These are phyloP conservation scores for Hygrophorus russula DNA, from an alignment of 768 basidiomycete species.

Conservation along the genomic window DNA sequence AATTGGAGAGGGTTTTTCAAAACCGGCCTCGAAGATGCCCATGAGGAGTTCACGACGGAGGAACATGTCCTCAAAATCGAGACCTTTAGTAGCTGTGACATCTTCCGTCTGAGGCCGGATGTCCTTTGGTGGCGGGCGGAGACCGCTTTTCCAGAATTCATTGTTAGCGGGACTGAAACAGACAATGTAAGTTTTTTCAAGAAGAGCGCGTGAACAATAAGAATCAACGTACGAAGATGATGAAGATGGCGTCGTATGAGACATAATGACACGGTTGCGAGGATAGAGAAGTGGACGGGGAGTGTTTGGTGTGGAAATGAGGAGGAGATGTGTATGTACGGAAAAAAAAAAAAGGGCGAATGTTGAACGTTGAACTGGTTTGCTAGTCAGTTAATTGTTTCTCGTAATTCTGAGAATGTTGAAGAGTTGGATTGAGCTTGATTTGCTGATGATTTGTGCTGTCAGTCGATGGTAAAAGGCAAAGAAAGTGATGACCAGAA, in stretches of 20 bases:
- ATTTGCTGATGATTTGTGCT: no score
- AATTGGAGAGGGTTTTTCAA: conserved; percentile 93
- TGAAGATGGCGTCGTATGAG: conserved; percentile 19
- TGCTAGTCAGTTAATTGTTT: no score
- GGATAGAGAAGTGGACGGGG: no score
- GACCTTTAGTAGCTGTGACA: conserved; percentile 86
- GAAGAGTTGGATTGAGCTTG: no score
- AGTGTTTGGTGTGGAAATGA: no score
- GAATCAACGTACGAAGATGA: conserved; percentile 19
- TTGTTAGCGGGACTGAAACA: conserved; percentile 23
- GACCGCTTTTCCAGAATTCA: conserved; percentile 60
- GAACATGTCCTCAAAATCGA: conserved; percentile 92
- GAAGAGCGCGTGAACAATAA: not conserved
- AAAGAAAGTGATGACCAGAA: no score
- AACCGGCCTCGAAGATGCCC: conserved; percentile 99
- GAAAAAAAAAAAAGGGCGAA: no score
- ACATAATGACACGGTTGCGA: conserved; percentile 6
- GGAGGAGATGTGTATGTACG: no score
- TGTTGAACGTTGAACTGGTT: no score
- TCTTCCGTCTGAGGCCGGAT: conserved; percentile 93
- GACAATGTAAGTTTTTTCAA: not conserved
- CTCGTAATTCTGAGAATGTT: no score
- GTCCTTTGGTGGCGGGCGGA: conserved; percentile 86
- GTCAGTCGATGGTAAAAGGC: no score
- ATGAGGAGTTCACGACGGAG: conserved; percentile 92